Evolutionary conservation across 2,329 filamentous ascomycete genomes (phyloP).

Genomic region (Arthrobotrys sinensis): DNA sequence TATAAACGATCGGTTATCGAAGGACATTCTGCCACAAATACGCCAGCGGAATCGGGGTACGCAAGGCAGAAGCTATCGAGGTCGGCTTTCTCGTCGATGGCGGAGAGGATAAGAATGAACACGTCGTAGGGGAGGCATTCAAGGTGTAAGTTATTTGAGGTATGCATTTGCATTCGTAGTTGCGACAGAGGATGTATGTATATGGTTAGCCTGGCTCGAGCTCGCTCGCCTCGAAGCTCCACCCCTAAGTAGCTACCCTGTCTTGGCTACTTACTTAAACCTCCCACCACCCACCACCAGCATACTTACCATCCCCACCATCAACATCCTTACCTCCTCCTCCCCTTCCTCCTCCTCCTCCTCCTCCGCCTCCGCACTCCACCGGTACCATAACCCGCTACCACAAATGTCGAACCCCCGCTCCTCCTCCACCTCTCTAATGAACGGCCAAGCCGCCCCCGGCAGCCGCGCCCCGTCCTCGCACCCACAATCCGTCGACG

Average conservation of each 20-base stretch:
- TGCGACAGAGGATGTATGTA: no score
- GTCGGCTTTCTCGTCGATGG: conserved; percentile 35
- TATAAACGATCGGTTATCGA: conserved; percentile 13
- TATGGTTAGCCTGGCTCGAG: no score
- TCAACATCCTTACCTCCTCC: neutral
- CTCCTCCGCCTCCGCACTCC: neutral
- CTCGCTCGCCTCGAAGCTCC: no score
- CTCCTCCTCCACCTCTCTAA: conserved; percentile 30
- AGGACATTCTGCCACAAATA: conserved; percentile 15
- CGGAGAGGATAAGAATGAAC: conserved; percentile 33
- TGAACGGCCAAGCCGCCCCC: conserved; percentile 54
- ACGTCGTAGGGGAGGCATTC: conserved; percentile 44
- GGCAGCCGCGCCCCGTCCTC: conserved; percentile 44
- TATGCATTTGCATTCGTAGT: no score
- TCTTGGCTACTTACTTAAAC: no score
- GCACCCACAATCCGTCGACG: conserved; percentile 59
- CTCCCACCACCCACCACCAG: no score
- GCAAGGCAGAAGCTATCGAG: conserved; percentile 42
- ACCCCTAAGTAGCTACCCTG: no score
- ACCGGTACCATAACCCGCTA: neutral
- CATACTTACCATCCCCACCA: no score
- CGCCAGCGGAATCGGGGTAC: conserved; percentile 5
- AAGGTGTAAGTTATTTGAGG: neutral
- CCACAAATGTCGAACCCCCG: conserved; percentile 28
- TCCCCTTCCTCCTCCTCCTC: neutral